phyloP scores from a whole-genome alignment of 352 stramenopile species.

The Phytophthora palmivora region DNA sequence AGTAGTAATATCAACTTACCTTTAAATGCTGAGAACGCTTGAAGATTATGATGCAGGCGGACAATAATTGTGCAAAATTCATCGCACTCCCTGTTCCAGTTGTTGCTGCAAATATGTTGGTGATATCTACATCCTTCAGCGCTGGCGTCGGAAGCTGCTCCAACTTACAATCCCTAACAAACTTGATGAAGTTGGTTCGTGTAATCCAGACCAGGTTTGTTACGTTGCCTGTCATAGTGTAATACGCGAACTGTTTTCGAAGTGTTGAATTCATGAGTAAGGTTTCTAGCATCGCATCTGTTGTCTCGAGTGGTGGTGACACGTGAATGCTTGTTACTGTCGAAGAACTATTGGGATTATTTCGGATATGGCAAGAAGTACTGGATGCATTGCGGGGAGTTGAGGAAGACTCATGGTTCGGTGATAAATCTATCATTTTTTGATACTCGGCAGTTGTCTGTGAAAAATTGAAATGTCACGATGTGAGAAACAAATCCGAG shows the following conservation, averaged over 20 bases:
- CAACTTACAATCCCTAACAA: conserved; percentile 68
- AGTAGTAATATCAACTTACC: conserved; percentile 16
- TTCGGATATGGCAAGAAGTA: background rate
- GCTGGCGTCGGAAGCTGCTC: conserved; percentile 36
- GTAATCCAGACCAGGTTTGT: conserved; percentile 74
- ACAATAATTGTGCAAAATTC: conserved; percentile 60
- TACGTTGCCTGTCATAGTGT: conserved; percentile 66
- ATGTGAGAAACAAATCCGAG: background rate
- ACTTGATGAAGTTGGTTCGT: conserved; percentile 66
- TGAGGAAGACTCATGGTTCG: conserved; percentile 29
- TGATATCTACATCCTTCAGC: conserved; percentile 64
- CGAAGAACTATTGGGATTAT: background rate
- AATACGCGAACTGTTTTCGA: conserved; percentile 71
- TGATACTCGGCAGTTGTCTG: conserved; percentile 45
- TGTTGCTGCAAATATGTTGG: conserved; percentile 53
- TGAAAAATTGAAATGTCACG: background rate
- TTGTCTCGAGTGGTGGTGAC: conserved; percentile 9
- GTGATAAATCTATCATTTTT: conserved; percentile 52
- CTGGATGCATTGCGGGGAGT: background rate
- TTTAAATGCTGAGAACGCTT: conserved; percentile 34
- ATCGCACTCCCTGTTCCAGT: conserved; percentile 48
- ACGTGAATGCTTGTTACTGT: conserved; percentile 2
- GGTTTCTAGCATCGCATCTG: conserved; percentile 26
- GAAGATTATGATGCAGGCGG: conserved; percentile 56
- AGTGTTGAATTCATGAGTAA: conserved; percentile 64